These are phyloP conservation scores for Amyloporia xantha DNA, from an alignment of 768 basidiomycete genomes.

Conservation along the genomic window DNA sequence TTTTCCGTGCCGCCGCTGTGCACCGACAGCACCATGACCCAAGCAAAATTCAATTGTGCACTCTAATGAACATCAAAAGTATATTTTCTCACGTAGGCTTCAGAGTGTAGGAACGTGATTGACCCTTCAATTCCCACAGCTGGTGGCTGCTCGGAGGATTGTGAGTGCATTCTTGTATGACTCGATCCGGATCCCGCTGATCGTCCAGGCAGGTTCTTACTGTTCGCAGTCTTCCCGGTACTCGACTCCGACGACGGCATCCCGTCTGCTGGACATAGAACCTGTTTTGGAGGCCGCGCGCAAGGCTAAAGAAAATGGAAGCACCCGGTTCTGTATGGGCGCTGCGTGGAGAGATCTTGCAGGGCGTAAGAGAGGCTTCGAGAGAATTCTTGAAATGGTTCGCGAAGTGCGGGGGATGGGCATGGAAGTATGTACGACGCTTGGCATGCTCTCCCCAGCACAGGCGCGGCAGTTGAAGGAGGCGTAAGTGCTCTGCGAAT, in stretches of 20 bases:
- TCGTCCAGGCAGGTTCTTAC: constrained; percentile 65
- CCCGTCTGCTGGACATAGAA: constrained; percentile 79
- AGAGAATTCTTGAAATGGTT: constrained; percentile 91
- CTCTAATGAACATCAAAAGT: constrained; percentile 99
- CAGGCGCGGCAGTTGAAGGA: constrained; percentile 90
- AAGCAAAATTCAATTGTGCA: constrained; percentile 89
- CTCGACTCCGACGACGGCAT: constrained; percentile 83
- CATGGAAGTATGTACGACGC: constrained; percentile 99
- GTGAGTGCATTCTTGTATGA: constrained; percentile 43
- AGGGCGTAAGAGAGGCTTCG: constrained; percentile 89
- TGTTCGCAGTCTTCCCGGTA: constrained; percentile 97
- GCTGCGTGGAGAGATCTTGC: constrained; percentile 96
- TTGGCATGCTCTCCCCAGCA: constrained; percentile 93
- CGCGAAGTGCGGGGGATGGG: constrained; percentile 86
- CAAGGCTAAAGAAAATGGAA: constrained; percentile 92
- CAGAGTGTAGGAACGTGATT: too few species aligned
- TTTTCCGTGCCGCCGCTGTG: constrained; percentile 78
- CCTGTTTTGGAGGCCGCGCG: constrained; percentile 91
- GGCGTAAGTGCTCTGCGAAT: constrained; percentile 50
- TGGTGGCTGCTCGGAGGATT: constrained; percentile 94
- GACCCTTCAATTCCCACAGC: constrained; percentile 54
- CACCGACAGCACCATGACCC: constrained; percentile 88
- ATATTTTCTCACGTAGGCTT: constrained; percentile 30
- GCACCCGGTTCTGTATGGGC: constrained; percentile 98
- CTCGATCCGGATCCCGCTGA: background rate